Evolutionary conservation across 106 monocot species (phyloP).

Genomic region (Apostasia ramifera): DNA sequence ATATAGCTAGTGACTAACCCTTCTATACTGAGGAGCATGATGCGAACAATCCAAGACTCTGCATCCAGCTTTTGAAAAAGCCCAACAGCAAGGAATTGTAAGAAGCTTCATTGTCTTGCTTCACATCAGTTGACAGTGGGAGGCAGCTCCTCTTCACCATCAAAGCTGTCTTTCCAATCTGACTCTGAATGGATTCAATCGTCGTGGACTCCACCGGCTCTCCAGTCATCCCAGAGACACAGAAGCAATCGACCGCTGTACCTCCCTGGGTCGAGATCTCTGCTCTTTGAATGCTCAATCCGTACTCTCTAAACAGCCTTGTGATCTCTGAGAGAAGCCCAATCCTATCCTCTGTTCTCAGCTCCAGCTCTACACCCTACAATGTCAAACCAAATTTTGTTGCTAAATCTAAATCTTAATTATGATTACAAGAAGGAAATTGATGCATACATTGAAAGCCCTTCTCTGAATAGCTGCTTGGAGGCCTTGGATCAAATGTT

Average conservation of each 20-base stretch:
- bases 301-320: conserved; percentile 43
- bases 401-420: neutral
- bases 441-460: conserved; percentile 15
- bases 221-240: conserved; percentile 37
- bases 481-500: conserved; percentile 28
- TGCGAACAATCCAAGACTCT: too few species aligned
- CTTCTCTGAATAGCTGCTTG: conserved; percentile 39
- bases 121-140: neutral
- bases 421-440: neutral
- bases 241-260: conserved; percentile 36
- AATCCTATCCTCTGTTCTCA: conserved; percentile 33
- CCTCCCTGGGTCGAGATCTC: conserved; percentile 38
- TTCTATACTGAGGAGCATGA: too few species aligned
- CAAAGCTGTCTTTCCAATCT: conserved; percentile 11
- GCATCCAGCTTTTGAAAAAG: too few species aligned
- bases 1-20: too few species aligned
- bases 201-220: conserved; percentile 17
- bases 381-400: neutral
- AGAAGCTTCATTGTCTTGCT: too few species aligned
- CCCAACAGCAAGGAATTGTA: too few species aligned
- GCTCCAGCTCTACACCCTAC: conserved; percentile 38
- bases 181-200: conserved; percentile 8
- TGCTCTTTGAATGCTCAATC: conserved; percentile 33
- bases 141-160: conserved; percentile 17
- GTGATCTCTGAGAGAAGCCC: conserved; percentile 60